Evolutionary conservation across 1,284 basidiomycete species (phyloP).

Genomic region (Cryptococcus sp.): DNA sequence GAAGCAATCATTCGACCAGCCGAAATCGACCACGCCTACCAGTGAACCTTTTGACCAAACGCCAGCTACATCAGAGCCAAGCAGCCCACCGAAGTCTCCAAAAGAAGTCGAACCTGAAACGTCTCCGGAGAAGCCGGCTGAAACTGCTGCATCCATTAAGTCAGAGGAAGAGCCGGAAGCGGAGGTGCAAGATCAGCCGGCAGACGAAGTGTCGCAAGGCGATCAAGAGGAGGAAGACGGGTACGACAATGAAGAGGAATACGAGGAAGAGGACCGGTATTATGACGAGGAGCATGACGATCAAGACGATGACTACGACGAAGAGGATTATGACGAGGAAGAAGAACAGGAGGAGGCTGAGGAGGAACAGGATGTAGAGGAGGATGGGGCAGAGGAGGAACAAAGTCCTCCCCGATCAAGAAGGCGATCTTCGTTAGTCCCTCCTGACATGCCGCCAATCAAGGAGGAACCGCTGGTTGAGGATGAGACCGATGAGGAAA

Average conservation of each 20-base stretch:
- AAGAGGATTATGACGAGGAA: slow-evolving; percentile 26
- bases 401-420: slow-evolving; percentile 10
- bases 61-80: neutral
- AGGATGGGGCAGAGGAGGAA: slow-evolving; percentile 23
- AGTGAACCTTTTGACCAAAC: slow-evolving; percentile 3
- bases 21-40: slow-evolving; percentile 1
- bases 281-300: slow-evolving; percentile 19
- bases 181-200: slow-evolving; percentile 1
- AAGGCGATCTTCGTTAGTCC: slow-evolving; percentile 17
- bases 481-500: slow-evolving; percentile 19
- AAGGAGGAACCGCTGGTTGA: slow-evolving; percentile 25
- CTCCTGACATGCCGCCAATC: slow-evolving; percentile 38
- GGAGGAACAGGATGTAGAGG: slow-evolving; percentile 23
- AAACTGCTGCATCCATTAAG: too few relatives aligned
- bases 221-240: slow-evolving; percentile 15
- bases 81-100: neutral
- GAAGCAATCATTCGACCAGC: too few relatives aligned
- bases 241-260: slow-evolving; percentile 17
- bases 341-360: slow-evolving; percentile 23
- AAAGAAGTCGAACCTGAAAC: too few relatives aligned
- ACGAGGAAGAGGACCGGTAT: slow-evolving; percentile 18
- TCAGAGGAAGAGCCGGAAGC: neutral
- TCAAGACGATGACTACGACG: slow-evolving; percentile 22
- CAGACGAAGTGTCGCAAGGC: slow-evolving; percentile 8
- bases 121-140: too few relatives aligned